phyloP scores from a whole-genome alignment of 2,329 filamentous ascomycete species.

The Pyrenophora tritici-repentis region DNA sequence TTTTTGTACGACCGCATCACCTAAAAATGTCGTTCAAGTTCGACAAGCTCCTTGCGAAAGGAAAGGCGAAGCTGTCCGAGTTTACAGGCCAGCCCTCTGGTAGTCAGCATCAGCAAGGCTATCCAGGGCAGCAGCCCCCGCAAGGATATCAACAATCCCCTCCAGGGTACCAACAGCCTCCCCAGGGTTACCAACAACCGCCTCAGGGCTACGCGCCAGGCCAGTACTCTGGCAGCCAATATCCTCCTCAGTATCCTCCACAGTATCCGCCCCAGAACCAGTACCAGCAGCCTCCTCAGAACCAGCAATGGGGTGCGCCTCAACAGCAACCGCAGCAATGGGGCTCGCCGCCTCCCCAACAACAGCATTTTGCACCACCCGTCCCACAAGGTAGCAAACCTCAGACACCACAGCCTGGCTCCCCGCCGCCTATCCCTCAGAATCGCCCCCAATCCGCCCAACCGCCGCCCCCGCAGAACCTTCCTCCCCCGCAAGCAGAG shows the following conservation, averaged over 20 bases:
- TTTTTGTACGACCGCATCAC: slow-evolving; percentile 3
- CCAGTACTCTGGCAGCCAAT: slow-evolving; percentile 27
- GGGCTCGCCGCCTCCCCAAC: slow-evolving; percentile 31
- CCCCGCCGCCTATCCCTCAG: slow-evolving; percentile 29
- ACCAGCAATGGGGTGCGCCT: slow-evolving; percentile 22
- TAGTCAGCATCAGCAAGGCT: slow-evolving; percentile 12
- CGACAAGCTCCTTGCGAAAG: slow-evolving; percentile 45
- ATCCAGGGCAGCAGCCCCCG: slow-evolving; percentile 16
- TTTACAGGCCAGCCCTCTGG: slow-evolving; percentile 28
- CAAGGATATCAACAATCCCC: slow-evolving; percentile 11
- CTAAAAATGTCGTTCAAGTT: slow-evolving; percentile 34
- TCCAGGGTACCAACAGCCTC: slow-evolving; percentile 25
- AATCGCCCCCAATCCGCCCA: slow-evolving; percentile 35
- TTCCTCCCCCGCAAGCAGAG: slow-evolving; percentile 29
- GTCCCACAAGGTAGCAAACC: slow-evolving; percentile 41
- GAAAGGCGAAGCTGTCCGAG: slow-evolving; percentile 46
- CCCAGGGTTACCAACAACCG: slow-evolving; percentile 20
- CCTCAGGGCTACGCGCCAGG: slow-evolving; percentile 9
- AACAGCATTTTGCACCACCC: slow-evolving; percentile 34
- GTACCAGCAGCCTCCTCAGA: slow-evolving; percentile 15
- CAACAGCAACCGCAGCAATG: slow-evolving; percentile 25
- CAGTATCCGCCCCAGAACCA: slow-evolving; percentile 28
- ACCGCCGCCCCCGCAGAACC: slow-evolving; percentile 38
- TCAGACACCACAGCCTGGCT: slow-evolving; percentile 29
- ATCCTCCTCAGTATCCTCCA: slow-evolving; percentile 25